These are phyloP conservation scores for Salix caprea DNA, from an alignment of 345 rosid genomes.

Conservation along the genomic window DNA sequence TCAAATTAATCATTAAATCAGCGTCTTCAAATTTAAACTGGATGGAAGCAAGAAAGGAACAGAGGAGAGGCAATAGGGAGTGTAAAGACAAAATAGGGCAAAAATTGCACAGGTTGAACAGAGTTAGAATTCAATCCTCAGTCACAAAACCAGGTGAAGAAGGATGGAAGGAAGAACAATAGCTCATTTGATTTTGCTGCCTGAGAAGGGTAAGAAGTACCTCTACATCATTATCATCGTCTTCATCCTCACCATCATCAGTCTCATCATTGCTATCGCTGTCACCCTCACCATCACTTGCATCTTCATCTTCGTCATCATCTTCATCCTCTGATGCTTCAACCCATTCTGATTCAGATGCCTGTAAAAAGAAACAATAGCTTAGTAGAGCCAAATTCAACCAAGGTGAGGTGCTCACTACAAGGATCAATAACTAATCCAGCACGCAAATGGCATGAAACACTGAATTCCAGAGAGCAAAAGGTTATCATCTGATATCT, in stretches of 20 bases:
- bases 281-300: slow-evolving; percentile 48
- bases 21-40: neutral
- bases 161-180: neutral
- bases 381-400: slow-evolving; percentile 11
- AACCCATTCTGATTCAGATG: slow-evolving; percentile 89
- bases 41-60: neutral
- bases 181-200: neutral
- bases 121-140: neutral
- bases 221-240: slow-evolving; percentile 44
- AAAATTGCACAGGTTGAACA: neutral
- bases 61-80: neutral
- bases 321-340: slow-evolving; percentile 84
- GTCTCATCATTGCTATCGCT: slow-evolving; percentile 47
- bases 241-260: slow-evolving; percentile 49
- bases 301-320: slow-evolving; percentile 66
- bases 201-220: slow-evolving; percentile 23
- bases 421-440: neutral
- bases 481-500: neutral
- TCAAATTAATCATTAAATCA: neutral
- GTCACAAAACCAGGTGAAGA: neutral
- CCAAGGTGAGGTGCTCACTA: slow-evolving; percentile 1
- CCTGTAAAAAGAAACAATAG: slow-evolving; percentile 31
- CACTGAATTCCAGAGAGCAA: neutral
- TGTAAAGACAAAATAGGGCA: neutral
- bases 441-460: neutral